Evolutionary conservation across 495 filamentous ascomycete species (phyloP).

Genomic region (Trichoderma erinaceum): DNA sequence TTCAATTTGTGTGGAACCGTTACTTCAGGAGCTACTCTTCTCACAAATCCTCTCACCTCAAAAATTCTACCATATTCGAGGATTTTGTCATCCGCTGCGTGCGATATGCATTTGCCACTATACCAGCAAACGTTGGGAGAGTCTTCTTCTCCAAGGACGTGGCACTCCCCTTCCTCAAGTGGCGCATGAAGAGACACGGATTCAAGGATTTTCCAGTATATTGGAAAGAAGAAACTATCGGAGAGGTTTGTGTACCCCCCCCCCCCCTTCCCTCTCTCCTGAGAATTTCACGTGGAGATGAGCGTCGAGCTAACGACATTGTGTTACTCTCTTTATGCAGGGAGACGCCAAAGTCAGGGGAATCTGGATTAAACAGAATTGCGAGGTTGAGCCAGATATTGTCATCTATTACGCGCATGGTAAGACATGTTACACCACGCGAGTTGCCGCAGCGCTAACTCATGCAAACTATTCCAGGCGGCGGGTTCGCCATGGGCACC

Average conservation of each 20-base stretch:
- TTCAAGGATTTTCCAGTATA: conserved; percentile 50
- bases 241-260: conserved; percentile 29
- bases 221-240: conserved; percentile 50
- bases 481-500: conserved; percentile 73
- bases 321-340: not conserved
- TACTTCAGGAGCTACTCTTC: conserved; percentile 41
- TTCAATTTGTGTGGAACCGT: conserved; percentile 50
- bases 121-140: conserved; percentile 57
- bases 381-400: conserved; percentile 52
- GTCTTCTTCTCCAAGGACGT: conserved; percentile 73
- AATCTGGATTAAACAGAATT: conserved; percentile 54
- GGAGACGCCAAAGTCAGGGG: conserved; percentile 43
- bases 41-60: conserved; percentile 49
- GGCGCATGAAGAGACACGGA: conserved; percentile 67
- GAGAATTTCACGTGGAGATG: not conserved
- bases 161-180: conserved; percentile 63
- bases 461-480: conserved; percentile 37
- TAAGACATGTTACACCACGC: conserved; percentile 24
- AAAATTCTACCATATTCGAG: conserved; percentile 59
- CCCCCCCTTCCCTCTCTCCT: not conserved
- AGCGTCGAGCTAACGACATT: not conserved
- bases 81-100: conserved; percentile 68
- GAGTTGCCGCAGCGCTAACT: not conserved
- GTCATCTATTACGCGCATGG: conserved; percentile 71
- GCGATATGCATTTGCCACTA: conserved; percentile 65